These are phyloP conservation scores for Penicillium sp. DNA, from an alignment of 2,329 filamentous ascomycete species.

Conservation along the genomic window DNA sequence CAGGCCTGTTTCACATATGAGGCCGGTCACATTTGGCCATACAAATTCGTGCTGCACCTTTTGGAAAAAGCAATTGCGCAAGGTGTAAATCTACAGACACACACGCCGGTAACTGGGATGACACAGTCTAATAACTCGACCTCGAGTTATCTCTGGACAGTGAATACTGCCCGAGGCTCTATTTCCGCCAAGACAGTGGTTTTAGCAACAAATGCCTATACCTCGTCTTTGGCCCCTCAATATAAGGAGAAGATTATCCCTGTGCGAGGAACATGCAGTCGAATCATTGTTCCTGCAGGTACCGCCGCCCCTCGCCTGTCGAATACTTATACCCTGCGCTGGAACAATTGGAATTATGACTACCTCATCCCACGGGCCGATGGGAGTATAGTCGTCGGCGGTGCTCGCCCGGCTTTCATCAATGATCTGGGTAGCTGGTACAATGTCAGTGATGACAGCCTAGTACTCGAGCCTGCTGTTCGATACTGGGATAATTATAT, in stretches of 20 bases:
- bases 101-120: conserved; percentile 46
- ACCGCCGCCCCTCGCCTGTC: conserved; percentile 29
- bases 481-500: conserved; percentile 42
- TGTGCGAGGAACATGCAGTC: conserved; percentile 57
- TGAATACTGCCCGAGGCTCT: conserved; percentile 67
- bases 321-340: conserved; percentile 62
- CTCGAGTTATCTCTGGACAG: conserved; percentile 50
- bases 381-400: conserved; percentile 61
- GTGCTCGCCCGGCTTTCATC: conserved; percentile 51
- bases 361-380: conserved; percentile 62
- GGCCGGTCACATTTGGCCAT: conserved; percentile 54
- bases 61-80: conserved; percentile 57
- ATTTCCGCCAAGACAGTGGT: conserved; percentile 64
- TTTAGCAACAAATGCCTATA: conserved; percentile 81
- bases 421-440: conserved; percentile 45
- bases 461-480: conserved; percentile 47
- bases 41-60: conserved; percentile 74
- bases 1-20: conserved; percentile 34
- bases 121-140: conserved; percentile 18
- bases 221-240: conserved; percentile 67
- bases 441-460: conserved; percentile 46
- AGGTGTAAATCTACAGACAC: conserved; percentile 54
- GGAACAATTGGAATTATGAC: conserved; percentile 57
- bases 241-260: conserved; percentile 74
- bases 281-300: conserved; percentile 28